These are phyloP conservation scores for Chytriomyces hyalinus DNA, from an alignment of 192 early-diverging fungal genomes.

Conservation along the genomic window DNA sequence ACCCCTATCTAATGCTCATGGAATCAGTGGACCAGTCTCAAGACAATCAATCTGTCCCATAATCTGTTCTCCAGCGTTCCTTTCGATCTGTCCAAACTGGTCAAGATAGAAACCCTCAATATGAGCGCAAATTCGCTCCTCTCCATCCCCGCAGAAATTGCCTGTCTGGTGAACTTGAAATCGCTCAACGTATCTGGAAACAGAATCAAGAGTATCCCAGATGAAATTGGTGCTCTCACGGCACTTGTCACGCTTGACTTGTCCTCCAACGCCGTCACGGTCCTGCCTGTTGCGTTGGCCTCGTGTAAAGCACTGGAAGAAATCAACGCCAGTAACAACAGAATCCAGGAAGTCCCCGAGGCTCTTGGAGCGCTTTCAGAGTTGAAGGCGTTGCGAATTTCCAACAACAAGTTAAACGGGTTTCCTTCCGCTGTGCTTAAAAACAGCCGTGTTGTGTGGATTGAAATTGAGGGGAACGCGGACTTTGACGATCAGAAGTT, in stretches of 20 bases:
- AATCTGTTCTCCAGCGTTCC: slow-evolving; percentile 72
- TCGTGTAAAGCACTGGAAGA: slow-evolving; percentile 23
- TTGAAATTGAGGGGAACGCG: slow-evolving; percentile 24
- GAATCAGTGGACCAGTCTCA: slow-evolving; percentile 22
- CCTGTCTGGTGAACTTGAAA: slow-evolving; percentile 67
- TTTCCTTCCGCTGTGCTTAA: slow-evolving; percentile 20
- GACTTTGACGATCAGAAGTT: slow-evolving; percentile 29
- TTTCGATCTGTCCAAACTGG: slow-evolving; percentile 70
- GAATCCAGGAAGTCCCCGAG: slow-evolving; percentile 2
- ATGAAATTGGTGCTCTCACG: slow-evolving; percentile 7
- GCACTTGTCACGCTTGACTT: slow-evolving; percentile 29
- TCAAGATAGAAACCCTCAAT: slow-evolving; percentile 62
- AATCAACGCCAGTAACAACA: slow-evolving; percentile 12
- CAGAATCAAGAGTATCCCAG: slow-evolving; percentile 18
- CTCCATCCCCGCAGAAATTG: slow-evolving; percentile 67
- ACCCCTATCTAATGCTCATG: not conserved
- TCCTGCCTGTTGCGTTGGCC: slow-evolving; percentile 21
- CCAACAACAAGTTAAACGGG: not conserved
- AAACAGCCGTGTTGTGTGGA: slow-evolving; percentile 22
- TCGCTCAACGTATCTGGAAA: slow-evolving; percentile 61
- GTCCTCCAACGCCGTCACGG: slow-evolving; percentile 8
- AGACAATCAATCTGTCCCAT: slow-evolving; percentile 51
- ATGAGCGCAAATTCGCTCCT: slow-evolving; percentile 65
- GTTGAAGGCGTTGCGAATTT: slow-evolving; percentile 15
- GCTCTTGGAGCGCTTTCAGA: not conserved